Conservation (phyloP, 1,284 basidiomycete species). For the Hymenochaete sp. region DNA sequence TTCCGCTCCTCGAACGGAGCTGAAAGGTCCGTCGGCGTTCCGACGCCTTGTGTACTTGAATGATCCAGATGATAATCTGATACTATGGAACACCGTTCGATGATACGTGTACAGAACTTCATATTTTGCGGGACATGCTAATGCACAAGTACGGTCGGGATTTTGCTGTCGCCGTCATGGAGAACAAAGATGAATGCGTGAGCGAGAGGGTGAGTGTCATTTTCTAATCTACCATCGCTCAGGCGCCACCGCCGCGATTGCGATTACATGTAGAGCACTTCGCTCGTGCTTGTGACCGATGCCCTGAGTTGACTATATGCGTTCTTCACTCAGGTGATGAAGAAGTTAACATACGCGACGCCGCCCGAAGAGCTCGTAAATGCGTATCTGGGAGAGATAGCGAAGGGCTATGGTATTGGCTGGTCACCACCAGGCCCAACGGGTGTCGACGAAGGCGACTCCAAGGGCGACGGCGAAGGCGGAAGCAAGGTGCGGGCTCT, state of each 20-base stretch:
- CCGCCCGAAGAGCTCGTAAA: constrained; percentile 74
- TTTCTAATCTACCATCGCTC: constrained; percentile 7
- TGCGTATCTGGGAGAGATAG: constrained; percentile 81
- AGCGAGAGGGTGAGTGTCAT: constrained; percentile 57
- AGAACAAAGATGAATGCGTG: constrained; percentile 74
- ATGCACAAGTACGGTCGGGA: constrained; percentile 92
- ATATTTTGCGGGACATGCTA: constrained; percentile 84
- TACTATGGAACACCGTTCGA: not conserved
- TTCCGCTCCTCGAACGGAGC: constrained; percentile 83
- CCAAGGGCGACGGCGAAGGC: constrained; percentile 23
- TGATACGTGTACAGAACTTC: constrained; percentile 55
- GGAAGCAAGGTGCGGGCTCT: not conserved
- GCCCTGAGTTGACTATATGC: not conserved
- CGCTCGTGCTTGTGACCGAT: no score
- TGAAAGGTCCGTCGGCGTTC: constrained; percentile 55
- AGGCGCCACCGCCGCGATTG: no score
- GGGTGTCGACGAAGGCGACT: constrained; percentile 25
- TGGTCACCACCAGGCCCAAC: constrained; percentile 37
- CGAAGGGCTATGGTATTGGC: constrained; percentile 74
- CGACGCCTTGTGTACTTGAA: not conserved
- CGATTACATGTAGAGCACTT: no score
- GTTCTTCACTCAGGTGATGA: constrained; percentile 43
- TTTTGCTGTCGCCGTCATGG: constrained; percentile 71
- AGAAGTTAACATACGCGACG: constrained; percentile 63
- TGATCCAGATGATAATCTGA: not conserved